Evolutionary conservation across 1,284 basidiomycete genomes (phyloP).

Genomic region (Sporisorium exsertum): DNA sequence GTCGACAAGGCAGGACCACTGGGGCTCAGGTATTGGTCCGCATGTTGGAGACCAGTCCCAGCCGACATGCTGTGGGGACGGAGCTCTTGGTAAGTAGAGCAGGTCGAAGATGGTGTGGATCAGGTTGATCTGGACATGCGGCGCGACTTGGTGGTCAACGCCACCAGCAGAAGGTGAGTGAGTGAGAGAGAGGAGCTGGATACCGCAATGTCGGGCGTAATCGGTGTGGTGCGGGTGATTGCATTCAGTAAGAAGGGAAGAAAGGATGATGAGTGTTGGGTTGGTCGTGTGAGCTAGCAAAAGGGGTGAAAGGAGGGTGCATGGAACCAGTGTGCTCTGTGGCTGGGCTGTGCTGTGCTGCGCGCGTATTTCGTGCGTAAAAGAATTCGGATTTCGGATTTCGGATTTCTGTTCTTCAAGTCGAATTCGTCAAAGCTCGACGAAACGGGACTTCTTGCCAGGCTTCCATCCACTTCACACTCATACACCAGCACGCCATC

Average conservation of each 20-base stretch:
- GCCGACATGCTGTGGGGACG: conserved; percentile 28
- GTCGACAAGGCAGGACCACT: background rate
- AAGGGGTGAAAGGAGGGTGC: conserved; percentile 1
- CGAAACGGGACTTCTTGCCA: background rate
- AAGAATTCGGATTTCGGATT: conserved; percentile 13
- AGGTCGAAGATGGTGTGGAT: background rate
- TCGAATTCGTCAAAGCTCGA: conserved; percentile 1
- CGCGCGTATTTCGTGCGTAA: background rate
- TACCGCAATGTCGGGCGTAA: background rate
- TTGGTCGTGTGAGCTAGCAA: background rate
- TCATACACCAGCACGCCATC: background rate
- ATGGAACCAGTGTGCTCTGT: conserved; percentile 3
- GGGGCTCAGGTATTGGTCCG: background rate
- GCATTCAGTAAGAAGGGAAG: background rate
- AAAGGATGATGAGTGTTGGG: background rate
- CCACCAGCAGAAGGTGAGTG: no score
- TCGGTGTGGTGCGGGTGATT: background rate
- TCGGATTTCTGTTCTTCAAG: conserved; percentile 2
- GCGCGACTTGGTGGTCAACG: background rate
- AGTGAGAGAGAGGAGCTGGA: background rate
- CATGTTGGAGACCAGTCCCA: conserved; percentile 3
- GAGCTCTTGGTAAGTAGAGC: background rate
- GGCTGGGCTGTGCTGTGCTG: conserved; percentile 8
- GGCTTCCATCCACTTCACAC: conserved; percentile 4
- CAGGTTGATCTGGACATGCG: background rate